A percentile compares a stretch with the other conserved stretches of the same genome.
phyloP scores from a whole-genome alignment of 768 basidiomycete genomes.

The Naganishia antarctica region DNA sequence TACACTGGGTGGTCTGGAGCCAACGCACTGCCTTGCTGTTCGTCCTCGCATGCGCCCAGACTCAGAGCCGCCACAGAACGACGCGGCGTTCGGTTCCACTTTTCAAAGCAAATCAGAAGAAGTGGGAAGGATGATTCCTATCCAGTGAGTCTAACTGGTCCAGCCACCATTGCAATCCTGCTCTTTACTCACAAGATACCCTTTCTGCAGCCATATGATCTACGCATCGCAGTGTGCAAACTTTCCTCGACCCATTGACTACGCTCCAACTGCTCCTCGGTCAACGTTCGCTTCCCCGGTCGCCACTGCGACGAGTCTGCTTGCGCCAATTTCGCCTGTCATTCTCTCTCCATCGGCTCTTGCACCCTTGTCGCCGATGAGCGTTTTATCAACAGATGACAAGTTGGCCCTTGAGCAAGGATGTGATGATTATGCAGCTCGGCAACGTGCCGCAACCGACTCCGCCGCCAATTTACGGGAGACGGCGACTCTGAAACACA shows the following conservation, averaged over 20 bases:
- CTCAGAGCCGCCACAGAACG: background rate
- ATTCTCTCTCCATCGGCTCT: background rate
- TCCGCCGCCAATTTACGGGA: background rate
- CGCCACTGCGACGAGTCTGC: background rate
- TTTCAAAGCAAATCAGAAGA: background rate
- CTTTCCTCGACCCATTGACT: slow-evolving; percentile 9
- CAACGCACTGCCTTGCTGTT: slow-evolving; percentile 17
- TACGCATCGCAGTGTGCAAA: slow-evolving; percentile 24
- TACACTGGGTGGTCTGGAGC: background rate
- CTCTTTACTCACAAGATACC: background rate
- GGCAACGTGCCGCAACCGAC: background rate
- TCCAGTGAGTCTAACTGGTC: slow-evolving; percentile 17
- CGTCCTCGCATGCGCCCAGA: background rate
- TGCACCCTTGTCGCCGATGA: too few species aligned
- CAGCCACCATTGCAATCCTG: too few species aligned
- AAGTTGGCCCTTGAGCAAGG: too few species aligned
- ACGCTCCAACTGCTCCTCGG: background rate
- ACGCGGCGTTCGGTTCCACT: slow-evolving; percentile 1
- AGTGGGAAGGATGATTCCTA: slow-evolving; percentile 25
- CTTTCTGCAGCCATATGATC: slow-evolving; percentile 10
- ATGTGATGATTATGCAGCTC: too few species aligned
- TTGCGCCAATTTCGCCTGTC: background rate
- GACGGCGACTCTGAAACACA: too few species aligned
- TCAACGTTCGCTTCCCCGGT: background rate
- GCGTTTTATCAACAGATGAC: too few species aligned